A percentile compares a stretch with the other conserved stretches of the same genome.
Conservation (phyloP, 2,329 filamentous ascomycete species). For the Fusarium setosum region DNA sequence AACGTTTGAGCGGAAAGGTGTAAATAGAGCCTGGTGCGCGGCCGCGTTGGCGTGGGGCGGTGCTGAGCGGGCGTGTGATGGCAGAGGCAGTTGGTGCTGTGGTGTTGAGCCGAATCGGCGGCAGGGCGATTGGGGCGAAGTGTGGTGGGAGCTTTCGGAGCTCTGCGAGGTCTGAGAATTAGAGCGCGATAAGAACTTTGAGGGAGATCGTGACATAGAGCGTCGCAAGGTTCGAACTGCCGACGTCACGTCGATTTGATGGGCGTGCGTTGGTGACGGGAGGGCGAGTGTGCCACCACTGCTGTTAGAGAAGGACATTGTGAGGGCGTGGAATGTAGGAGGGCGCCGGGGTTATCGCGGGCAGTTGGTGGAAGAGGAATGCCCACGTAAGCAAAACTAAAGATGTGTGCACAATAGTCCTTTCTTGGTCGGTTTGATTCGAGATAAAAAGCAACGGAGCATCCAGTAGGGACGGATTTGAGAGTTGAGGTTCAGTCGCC, state of each 20-base stretch:
- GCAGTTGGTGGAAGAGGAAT: conserved; percentile 43
- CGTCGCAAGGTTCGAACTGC: conserved; percentile 86
- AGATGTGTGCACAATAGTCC: conserved; percentile 18
- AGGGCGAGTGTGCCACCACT: conserved; percentile 84
- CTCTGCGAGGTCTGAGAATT: conserved; percentile 60
- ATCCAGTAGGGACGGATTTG: conserved; percentile 20
- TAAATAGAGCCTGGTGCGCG: conserved; percentile 63
- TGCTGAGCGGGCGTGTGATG: conserved; percentile 49
- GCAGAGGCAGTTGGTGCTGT: conserved; percentile 47
- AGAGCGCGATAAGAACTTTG: conserved; percentile 77
- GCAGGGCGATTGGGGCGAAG: conserved; percentile 64
- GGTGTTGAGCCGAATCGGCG: conserved; percentile 55
- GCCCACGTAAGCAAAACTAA: conserved; percentile 39
- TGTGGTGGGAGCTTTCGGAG: conserved; percentile 59
- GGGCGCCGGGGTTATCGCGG: conserved; percentile 37
- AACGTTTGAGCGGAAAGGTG: conserved; percentile 73
- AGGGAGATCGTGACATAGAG: conserved; percentile 93
- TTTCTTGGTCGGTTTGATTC: conserved; percentile 20
- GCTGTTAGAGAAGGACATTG: conserved; percentile 69
- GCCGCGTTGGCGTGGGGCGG: conserved; percentile 48
- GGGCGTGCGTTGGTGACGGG: conserved; percentile 85
- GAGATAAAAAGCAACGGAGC: conserved; percentile 12
- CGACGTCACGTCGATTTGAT: conserved; percentile 84
- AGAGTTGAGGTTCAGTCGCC: conserved; percentile 16
- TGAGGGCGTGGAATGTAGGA: conserved; percentile 48